Evolutionary conservation across 257 asterid species (phyloP).

Genomic region (Penstemon davidsonii): DNA sequence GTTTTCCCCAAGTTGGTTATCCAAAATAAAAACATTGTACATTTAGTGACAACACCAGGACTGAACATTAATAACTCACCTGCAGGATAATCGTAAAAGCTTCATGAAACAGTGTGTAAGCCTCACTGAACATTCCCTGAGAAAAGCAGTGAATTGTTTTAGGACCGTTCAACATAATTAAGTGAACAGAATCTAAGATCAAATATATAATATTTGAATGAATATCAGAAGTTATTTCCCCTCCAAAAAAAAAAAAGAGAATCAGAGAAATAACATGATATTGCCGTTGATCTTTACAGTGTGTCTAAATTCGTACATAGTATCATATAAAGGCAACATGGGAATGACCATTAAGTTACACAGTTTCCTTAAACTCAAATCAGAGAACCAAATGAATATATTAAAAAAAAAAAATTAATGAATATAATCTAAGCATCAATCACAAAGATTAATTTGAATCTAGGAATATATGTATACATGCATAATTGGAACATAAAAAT

Average conservation of each 20-base stretch:
- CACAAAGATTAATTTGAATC: neutral
- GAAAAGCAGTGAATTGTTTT: no score
- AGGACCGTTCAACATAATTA: no score
- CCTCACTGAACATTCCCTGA: constrained; percentile 91
- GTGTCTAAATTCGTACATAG: no score
- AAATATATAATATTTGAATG: no score
- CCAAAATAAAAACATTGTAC: neutral
- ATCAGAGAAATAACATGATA: no score
- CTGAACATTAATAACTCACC: constrained; percentile 38
- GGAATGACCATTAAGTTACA: no score
- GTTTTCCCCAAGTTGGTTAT: constrained; percentile 17
- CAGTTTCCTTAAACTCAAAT: neutral
- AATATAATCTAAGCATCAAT: neutral
- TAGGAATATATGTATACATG: neutral
- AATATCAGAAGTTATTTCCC: no score
- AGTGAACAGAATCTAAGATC: no score
- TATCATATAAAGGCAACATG: no score
- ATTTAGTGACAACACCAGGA: constrained; percentile 21
- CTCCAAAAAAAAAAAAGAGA: no score
- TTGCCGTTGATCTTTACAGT: no score
- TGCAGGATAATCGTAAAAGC: constrained; percentile 96
- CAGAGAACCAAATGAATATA: neutral
- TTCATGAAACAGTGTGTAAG: constrained; percentile 75
- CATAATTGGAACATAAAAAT: neutral
- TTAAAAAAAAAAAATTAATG: neutral